A percentile compares a stretch with the other conserved stretches of the same genome.
Conservation (phyloP, 202 grass and related monocot genomes). For the Hordeum pubiflorum region DNA sequence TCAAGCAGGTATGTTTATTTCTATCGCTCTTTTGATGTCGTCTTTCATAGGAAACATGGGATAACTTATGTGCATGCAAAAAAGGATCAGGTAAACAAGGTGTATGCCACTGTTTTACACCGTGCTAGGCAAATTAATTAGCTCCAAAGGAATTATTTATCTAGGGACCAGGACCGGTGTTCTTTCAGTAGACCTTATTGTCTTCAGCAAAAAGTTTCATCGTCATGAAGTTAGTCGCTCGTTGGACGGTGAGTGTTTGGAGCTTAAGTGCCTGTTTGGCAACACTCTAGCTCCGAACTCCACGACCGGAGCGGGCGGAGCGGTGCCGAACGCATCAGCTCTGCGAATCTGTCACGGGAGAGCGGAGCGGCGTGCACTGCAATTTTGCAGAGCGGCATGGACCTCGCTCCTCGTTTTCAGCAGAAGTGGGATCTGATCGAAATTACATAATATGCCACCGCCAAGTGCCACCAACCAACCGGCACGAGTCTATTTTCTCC, state of each 20-base stretch:
- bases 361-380: not conserved
- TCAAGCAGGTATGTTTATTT: conserved; percentile 72
- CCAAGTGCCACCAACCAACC: not conserved
- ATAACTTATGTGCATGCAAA: not conserved
- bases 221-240: not conserved
- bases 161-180: not conserved
- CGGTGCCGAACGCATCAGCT: not conserved
- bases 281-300: no score
- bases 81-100: not conserved
- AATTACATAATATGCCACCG: not conserved
- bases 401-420: not conserved
- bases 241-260: not conserved
- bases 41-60: not conserved
- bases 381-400: not conserved
- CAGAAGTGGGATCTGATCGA: not conserved
- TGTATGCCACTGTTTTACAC: not conserved
- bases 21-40: not conserved
- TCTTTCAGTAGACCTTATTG: not conserved
- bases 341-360: not conserved
- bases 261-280: not conserved
- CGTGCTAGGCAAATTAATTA: not conserved
- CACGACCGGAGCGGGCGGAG: no score
- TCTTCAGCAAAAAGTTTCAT: not conserved
- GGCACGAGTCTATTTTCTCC: not conserved
- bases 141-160: not conserved